Conservation (phyloP, 305 asterid species). For the Fraxinus sp. region DNA sequence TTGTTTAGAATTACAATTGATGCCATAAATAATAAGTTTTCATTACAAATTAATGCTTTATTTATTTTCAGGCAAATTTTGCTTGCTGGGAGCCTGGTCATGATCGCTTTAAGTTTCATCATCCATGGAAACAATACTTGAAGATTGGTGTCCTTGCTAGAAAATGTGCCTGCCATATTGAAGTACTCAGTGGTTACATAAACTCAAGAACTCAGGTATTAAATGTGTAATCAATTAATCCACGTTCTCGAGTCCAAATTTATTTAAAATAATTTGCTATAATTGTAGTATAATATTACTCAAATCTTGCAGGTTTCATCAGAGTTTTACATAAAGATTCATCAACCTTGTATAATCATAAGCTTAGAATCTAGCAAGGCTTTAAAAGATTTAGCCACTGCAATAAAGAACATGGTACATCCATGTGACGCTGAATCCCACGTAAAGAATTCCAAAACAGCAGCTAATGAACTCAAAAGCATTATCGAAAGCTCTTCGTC, state of each 20-base stretch:
- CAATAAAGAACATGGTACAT: constrained; percentile 42
- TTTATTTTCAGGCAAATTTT: constrained; percentile 53
- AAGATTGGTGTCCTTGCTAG: constrained; percentile 54
- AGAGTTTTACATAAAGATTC: constrained; percentile 36
- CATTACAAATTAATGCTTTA: not conserved
- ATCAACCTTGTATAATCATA: constrained; percentile 40
- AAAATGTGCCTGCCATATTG: constrained; percentile 68
- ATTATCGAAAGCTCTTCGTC: constrained; percentile 26
- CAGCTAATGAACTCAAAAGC: constrained; percentile 37
- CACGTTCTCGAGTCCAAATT: not conserved
- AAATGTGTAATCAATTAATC: not conserved
- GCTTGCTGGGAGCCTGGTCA: constrained; percentile 94
- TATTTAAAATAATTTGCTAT: not conserved
- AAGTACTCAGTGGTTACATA: constrained; percentile 46
- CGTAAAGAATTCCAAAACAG: constrained; percentile 29
- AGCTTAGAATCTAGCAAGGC: constrained; percentile 50
- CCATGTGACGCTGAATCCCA: constrained; percentile 33
- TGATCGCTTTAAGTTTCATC: constrained; percentile 49
- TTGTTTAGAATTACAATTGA: not conserved
- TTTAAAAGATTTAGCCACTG: constrained; percentile 36
- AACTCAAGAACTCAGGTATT: constrained; percentile 31
- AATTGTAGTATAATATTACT: too few relatives aligned
- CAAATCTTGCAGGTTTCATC: constrained; percentile 31
- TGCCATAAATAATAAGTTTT: not conserved
- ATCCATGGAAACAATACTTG: constrained; percentile 77